Base-by-base conservation (phyloP, 345 rosid genomes). In the Salix dunnii region DNA sequence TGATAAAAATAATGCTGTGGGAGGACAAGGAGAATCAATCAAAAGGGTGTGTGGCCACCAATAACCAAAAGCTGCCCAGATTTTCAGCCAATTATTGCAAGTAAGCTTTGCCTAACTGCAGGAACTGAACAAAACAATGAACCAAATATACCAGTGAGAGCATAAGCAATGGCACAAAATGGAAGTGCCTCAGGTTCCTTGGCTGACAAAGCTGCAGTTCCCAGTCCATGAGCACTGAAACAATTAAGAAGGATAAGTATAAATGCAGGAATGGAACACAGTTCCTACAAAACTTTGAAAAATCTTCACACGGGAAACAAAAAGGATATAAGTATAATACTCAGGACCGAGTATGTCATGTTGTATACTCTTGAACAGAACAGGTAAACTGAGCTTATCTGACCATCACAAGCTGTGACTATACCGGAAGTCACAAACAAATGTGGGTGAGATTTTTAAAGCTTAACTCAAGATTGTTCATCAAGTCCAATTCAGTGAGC, bases 151-250 rank as follows among this genome's bases (percentile, higher is more conserved):
- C 97, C 97, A 1, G 99, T 90, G 16, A 94, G 97, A 42, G 91
- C 98, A 85, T 94, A 94, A 10, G 97, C 98, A 67, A 94, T 92
- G 78, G 97, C 95, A 62, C 95, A 92, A 78, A 95, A 95, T 14
- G 99, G 99, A 63, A 92, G 97, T 53, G 99, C 99, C 73, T 89
- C 99, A 6, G 97, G 99, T 78, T 95, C 99, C 86, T 91, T 95
- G 6, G 97, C 97, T 7, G 99, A 91, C 83, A 95, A 82, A 53
- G 99, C 97, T 58, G 97, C 99, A 77, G 97, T 95, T 85, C 97
- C 99, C 83, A 95, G 87, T 81, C 99, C 97, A 82, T 95, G 99
- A 68, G 99, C 97, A 88, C 99, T 95, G 84, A 42, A 83, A 70
- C 70, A 40, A 53, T 40, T 13, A 68, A 76, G 27, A 58, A 21